These are phyloP conservation scores for Penicillium cinerascens DNA, from an alignment of 495 filamentous ascomycete genomes.

Conservation along the genomic window DNA sequence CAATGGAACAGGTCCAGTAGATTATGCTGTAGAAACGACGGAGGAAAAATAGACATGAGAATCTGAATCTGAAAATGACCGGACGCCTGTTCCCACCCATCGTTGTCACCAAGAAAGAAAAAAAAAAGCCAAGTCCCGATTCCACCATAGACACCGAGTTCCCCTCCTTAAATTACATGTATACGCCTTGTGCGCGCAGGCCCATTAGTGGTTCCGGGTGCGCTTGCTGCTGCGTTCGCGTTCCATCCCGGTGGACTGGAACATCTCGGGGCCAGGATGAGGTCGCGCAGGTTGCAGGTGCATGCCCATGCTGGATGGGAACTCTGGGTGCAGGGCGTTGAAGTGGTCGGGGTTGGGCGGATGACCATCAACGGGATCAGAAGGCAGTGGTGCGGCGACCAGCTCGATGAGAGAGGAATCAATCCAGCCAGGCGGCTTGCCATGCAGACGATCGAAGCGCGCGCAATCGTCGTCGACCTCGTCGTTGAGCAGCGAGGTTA, in stretches of 20 bases:
- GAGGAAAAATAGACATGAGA: neutral
- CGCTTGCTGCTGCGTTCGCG: slow-evolving; percentile 30
- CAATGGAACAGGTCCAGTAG: neutral
- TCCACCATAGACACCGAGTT: neutral
- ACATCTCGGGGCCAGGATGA: slow-evolving; percentile 17
- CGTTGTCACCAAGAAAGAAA: neutral
- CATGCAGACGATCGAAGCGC: slow-evolving; percentile 48
- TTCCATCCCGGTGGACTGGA: slow-evolving; percentile 20
- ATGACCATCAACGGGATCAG: slow-evolving; percentile 29
- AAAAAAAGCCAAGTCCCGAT: neutral
- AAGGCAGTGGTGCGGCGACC: slow-evolving; percentile 28
- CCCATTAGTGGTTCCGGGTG: slow-evolving; percentile 20
- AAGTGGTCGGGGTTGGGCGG: slow-evolving; percentile 36
- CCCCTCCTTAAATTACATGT: neutral
- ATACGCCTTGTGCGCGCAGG: neutral
- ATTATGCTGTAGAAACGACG: neutral
- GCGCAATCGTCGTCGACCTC: slow-evolving; percentile 59
- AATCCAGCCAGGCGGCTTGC: slow-evolving; percentile 36
- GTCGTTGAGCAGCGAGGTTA: slow-evolving; percentile 51
- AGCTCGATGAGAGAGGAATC: slow-evolving; percentile 37
- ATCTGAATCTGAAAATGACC: neutral
- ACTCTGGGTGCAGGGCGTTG: slow-evolving; percentile 41
- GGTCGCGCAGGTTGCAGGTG: slow-evolving; percentile 29
- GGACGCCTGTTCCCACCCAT: neutral
- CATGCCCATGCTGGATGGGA: slow-evolving; percentile 34